Percentiles rank a stretch among this genome's conserved stretches.
These are phyloP conservation scores for Eucalyptus albens DNA, from an alignment of 345 rosid genomes.

Conservation along the genomic window DNA sequence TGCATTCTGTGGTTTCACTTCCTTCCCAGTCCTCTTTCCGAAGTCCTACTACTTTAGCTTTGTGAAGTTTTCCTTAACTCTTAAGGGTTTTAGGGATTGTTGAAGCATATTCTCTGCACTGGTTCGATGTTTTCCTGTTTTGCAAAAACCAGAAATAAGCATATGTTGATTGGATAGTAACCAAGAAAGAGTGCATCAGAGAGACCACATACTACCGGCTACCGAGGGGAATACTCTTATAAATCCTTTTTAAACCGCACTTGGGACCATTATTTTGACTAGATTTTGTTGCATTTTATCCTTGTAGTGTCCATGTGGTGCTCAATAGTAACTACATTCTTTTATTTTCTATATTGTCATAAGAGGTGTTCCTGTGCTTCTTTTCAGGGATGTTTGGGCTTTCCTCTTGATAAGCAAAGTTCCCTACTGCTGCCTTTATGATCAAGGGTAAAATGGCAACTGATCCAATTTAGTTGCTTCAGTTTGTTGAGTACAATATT, in stretches of 20 bases:
- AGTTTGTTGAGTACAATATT: background rate
- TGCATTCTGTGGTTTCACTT: background rate
- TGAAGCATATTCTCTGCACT: background rate
- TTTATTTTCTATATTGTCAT: background rate
- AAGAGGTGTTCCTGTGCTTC: background rate
- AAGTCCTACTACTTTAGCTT: background rate
- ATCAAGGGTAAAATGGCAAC: slow-evolving; percentile 59
- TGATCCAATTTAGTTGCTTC: background rate
- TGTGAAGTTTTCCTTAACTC: background rate
- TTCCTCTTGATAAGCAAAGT: slow-evolving; percentile 87
- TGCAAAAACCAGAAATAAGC: background rate
- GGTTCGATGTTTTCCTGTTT: background rate
- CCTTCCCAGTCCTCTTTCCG: background rate
- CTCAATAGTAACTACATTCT: background rate
- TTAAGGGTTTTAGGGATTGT: background rate
- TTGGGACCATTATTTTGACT: background rate
- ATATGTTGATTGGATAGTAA: background rate
- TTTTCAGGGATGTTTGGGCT: slow-evolving; percentile 95
- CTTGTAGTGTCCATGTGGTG: background rate
- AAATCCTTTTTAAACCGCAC: background rate
- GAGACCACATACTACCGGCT: background rate
- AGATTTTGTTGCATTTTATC: background rate
- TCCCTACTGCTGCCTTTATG: slow-evolving; percentile 94
- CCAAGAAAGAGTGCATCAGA: background rate
- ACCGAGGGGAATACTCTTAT: background rate